Percentiles rank a stretch among this genome's conserved stretches.
Conservation (phyloP, 768 basidiomycete genomes). For the Cystobasidium ongulense region DNA sequence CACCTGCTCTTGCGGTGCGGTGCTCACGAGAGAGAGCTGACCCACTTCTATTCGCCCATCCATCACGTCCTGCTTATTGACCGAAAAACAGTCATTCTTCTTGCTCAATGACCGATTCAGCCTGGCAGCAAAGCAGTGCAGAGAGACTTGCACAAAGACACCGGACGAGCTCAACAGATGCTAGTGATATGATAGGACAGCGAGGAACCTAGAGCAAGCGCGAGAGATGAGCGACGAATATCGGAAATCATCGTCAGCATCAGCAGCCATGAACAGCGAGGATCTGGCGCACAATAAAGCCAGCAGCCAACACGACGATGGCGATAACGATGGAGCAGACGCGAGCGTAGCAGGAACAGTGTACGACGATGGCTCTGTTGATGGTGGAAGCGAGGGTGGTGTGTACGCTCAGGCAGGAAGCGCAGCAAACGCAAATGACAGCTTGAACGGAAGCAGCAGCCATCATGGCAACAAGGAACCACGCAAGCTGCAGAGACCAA, state of each 20-base stretch:
- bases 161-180: no score
- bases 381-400: neutral
- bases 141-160: no score
- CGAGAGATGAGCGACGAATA: neutral
- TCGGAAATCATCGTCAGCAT: neutral
- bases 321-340: neutral
- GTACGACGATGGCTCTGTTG: neutral
- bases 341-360: neutral
- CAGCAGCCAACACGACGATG: neutral
- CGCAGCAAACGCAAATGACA: neutral
- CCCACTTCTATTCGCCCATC: no score
- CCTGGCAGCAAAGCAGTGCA: no score
- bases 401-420: neutral
- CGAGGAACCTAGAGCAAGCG: no score
- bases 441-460: neutral
- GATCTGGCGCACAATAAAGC: neutral
- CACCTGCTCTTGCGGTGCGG: no score
- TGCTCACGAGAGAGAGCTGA: no score
- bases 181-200: no score
- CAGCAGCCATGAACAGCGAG: conserved; percentile 1
- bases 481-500: neutral
- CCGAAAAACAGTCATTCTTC: no score
- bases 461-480: neutral
- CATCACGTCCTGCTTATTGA: no score
- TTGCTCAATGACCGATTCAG: no score